phyloP scores from a whole-genome alignment of 208 protist species.

The Leishmania guyanensis region DNA sequence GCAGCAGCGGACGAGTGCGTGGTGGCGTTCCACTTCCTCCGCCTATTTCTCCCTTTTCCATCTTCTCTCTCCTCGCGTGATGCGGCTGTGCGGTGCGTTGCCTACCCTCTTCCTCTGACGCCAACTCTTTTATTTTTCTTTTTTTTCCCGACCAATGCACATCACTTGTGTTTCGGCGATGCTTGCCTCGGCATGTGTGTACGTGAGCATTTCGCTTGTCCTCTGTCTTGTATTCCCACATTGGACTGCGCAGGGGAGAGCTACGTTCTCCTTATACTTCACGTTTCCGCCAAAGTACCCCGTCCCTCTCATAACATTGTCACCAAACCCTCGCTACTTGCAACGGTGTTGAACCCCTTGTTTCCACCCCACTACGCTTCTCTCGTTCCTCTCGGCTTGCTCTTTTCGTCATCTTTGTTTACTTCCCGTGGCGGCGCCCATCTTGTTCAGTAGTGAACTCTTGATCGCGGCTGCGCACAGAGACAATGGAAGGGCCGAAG shows the following conservation, averaged over 20 bases:
- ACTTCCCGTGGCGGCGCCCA: not conserved
- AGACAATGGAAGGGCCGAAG: constrained; percentile 23
- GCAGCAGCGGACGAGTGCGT: not conserved
- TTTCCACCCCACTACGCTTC: not conserved
- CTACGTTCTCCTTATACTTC: constrained; percentile 6
- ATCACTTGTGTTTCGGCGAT: not conserved
- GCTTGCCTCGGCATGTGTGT: not conserved
- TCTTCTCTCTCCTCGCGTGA: not conserved
- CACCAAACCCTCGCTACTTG: not conserved
- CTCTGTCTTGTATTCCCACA: not conserved
- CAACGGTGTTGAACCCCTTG: not conserved
- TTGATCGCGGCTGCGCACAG: not conserved
- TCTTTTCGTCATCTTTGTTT: not conserved
- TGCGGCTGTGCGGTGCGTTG: not conserved
- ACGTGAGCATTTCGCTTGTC: not conserved
- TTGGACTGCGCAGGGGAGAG: not conserved
- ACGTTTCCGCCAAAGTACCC: not conserved
- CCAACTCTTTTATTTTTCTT: not conserved
- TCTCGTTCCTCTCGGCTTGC: not conserved
- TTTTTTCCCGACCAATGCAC: not conserved
- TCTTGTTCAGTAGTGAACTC: not conserved
- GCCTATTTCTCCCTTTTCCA: not conserved
- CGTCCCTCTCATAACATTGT: not conserved
- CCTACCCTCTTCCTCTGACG: not conserved
- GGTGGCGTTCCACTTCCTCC: not conserved